Conservation (phyloP, 805 yeast genomes). For the Myxozyma lipomycoides region DNA sequence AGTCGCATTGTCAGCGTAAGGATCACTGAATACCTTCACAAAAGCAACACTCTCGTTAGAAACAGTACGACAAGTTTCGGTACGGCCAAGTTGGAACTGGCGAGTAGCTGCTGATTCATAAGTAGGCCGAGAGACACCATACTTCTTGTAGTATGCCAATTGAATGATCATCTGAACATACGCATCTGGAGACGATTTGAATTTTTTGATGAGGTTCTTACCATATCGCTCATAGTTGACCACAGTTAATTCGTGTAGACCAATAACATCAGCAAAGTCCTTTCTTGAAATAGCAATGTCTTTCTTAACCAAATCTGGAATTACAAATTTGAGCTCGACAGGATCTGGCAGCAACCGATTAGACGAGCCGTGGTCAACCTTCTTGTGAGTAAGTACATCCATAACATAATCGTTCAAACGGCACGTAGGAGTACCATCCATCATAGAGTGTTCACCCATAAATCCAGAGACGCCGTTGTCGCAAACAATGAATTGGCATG, state of each 20-base stretch:
- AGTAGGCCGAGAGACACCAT: conserved; percentile 80
- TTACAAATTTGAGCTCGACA: conserved; percentile 48
- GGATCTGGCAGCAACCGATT: conserved; percentile 32
- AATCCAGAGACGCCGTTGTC: conserved; percentile 88
- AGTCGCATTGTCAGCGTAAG: conserved; percentile 47
- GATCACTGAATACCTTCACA: conserved; percentile 69
- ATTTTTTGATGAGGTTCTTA: conserved; percentile 75
- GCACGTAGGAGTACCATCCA: conserved; percentile 97
- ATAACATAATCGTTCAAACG: conserved; percentile 75
- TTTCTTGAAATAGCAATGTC: conserved; percentile 54
- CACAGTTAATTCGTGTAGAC: conserved; percentile 67
- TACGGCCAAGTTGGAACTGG: conserved; percentile 81
- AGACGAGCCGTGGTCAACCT: conserved; percentile 38
- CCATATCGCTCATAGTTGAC: conserved; percentile 84
- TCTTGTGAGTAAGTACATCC: conserved; percentile 50
- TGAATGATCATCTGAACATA: conserved; percentile 87
- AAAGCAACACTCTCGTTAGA: conserved; percentile 65
- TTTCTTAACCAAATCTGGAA: conserved; percentile 48
- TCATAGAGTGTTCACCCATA: conserved; percentile 92
- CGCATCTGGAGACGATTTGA: conserved; percentile 90
- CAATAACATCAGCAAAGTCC: conserved; percentile 55
- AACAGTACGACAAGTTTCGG: conserved; percentile 88
- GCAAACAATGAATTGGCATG: conserved; percentile 75
- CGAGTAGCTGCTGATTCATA: conserved; percentile 96
- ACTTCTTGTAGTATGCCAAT: conserved; percentile 79